Evolutionary conservation across 139 green algal genomes (phyloP).

Genomic region (Picochlorum sp.): DNA sequence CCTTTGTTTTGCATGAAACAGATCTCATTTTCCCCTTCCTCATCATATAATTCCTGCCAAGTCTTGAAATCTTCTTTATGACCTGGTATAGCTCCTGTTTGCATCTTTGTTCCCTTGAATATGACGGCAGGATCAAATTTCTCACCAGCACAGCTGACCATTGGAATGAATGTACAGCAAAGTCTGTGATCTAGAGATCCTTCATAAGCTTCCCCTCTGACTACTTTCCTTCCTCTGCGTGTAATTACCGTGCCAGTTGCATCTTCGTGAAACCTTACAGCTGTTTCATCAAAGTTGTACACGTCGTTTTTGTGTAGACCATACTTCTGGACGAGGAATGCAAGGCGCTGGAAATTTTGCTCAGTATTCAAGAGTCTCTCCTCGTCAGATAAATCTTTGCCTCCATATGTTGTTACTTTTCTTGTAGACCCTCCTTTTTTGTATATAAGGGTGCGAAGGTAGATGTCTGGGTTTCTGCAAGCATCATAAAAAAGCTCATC

Average conservation of each 20-base stretch:
- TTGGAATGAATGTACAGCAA: neutral
- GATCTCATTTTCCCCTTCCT: too few species aligned
- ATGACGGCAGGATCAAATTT: neutral
- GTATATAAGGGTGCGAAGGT: neutral
- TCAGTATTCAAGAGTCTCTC: neutral
- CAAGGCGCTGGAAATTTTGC: neutral
- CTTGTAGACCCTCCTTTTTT: neutral
- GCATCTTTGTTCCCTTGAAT: neutral
- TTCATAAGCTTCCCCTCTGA: neutral
- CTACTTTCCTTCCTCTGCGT: neutral
- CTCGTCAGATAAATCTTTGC: neutral
- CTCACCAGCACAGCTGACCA: neutral
- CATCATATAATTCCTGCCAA: too few species aligned
- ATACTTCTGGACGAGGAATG: slow-evolving; percentile 1
- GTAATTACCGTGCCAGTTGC: neutral
- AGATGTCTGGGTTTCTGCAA: neutral
- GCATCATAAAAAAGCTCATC: neutral
- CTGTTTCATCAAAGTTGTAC: slow-evolving; percentile 9
- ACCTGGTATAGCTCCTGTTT: neutral
- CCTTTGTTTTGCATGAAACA: too few species aligned
- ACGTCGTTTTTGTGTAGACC: neutral
- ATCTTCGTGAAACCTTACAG: slow-evolving; percentile 1
- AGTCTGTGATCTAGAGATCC: neutral
- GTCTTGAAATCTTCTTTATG: neutral
- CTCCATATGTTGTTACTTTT: neutral